phyloP scores from a whole-genome alignment of 1,284 basidiomycete genomes.

The Pyrrhoderma lamaoense region DNA sequence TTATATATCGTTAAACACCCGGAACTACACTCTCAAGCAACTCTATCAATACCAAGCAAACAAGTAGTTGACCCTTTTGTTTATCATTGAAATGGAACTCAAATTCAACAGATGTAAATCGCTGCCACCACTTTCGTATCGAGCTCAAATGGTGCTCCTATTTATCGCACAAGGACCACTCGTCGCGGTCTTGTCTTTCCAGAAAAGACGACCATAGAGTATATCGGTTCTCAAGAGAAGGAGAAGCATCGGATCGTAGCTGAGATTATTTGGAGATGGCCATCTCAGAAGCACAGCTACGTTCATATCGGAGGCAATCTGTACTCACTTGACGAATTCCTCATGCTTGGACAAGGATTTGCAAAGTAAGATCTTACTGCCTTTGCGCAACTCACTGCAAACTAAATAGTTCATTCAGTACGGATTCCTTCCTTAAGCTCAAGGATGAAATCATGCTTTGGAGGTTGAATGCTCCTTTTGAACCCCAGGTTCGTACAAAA shows the following conservation, averaged over 20 bases:
- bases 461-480: too few relatives aligned
- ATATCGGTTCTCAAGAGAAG: not conserved
- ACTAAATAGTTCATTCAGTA: too few relatives aligned
- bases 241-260: not conserved
- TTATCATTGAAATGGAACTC: slow-evolving; percentile 4
- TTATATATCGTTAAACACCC: too few relatives aligned
- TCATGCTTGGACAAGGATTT: not conserved
- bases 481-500: too few relatives aligned
- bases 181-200: not conserved
- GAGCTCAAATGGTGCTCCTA: not conserved
- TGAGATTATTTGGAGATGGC: slow-evolving; percentile 7
- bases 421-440: too few relatives aligned
- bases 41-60: too few relatives aligned
- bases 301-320: slow-evolving; percentile 3
- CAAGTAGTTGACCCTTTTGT: too few relatives aligned
- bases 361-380: slow-evolving; percentile 3
- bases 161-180: slow-evolving; percentile 5
- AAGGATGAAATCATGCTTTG: too few relatives aligned
- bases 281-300: not conserved
- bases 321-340: slow-evolving; percentile 4
- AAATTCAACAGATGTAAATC: slow-evolving; percentile 6
- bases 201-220: slow-evolving; percentile 4
- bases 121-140: not conserved
- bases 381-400: too few relatives aligned
- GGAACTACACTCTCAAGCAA: too few relatives aligned